Evolutionary conservation across 306 rosid species (phyloP), one percentile per base, ranked within the genome.

Genomic region (Gastrolobium villosum): DNA sequence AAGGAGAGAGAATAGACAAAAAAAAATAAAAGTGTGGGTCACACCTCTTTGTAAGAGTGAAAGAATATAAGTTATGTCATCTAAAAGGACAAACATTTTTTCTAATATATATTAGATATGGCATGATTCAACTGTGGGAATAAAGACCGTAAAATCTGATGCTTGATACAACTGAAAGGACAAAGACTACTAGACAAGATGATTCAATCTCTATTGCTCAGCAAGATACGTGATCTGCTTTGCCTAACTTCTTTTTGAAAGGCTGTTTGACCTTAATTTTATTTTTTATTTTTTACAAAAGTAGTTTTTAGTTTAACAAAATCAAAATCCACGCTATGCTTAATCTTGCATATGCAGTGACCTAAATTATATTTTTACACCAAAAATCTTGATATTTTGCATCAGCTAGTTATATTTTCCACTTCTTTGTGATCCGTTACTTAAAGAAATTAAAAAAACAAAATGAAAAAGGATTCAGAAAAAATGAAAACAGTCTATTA

Each of bases 231-330:
- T 40, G 54, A 76, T 57, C 77, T 56, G 6, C 70, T 80, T 78
- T 80, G 73, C 83, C 84, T 64, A 84, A 76, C 79, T 75, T 68
- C 72, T 65, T 84, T 62, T 84, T 40, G 48, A 56, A 64, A 56
- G 10, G 32, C 35, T 4, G 15, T 82, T 56, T 71, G 48, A 26
- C 15, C 10, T 56, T 32, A 6, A 34, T 43, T 64, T 69, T 65
- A 64, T 73, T 72, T 35, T 14, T 15, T 65, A 60, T 62, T 30
- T 35, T 71, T 31, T 60, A 14, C 37, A 50, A 34, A 57, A 56
- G 13, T 5, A n/a, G 14, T 36, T 71, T 37, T 57, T 9, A 2
- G 52, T 9, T 55, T 43, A 48, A 45, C 56, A 32, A 66, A 83
- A 83, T 57, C 76, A 28, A 60, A 70, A 70, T 32, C 72, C 44